Conservation (phyloP, 305 asterid species). For the Solanum hybrid region DNA sequence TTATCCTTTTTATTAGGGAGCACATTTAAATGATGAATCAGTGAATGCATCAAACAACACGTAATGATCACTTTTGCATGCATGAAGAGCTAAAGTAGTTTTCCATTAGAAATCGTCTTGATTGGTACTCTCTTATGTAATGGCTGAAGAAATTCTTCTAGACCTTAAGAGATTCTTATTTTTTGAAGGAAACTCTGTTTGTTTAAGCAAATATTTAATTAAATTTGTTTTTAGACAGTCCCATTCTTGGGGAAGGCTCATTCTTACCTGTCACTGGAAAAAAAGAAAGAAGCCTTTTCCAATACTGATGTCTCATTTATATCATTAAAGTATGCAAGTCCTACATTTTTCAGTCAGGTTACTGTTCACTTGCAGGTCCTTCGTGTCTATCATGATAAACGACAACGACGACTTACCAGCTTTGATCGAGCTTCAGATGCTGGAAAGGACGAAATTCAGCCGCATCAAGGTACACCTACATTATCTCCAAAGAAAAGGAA, state of each 20-base stretch:
- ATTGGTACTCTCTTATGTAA: not conserved
- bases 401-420: slow-evolving; percentile 40
- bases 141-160: not conserved
- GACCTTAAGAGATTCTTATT: not conserved
- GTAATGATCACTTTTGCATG: not conserved
- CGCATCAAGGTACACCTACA: slow-evolving; percentile 18
- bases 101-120: not conserved
- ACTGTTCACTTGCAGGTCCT: slow-evolving; percentile 55
- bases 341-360: not conserved
- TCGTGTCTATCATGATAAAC: slow-evolving; percentile 62
- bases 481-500: slow-evolving; percentile 44
- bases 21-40: not conserved
- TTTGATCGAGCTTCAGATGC: slow-evolving; percentile 32
- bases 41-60: not conserved
- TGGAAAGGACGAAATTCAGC: slow-evolving; percentile 23
- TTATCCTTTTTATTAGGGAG: not conserved
- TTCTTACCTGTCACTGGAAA: not conserved
- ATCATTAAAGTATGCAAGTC: not conserved
- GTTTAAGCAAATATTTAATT: not conserved
- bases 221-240: not conserved
- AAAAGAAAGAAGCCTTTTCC: not conserved
- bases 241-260: not conserved
- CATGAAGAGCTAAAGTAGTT: not conserved
- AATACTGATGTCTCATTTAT: not conserved
- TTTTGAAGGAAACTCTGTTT: not conserved